Base-by-base conservation (phyloP, 2,329 filamentous ascomycete genomes). In the Neopestalotiopsis sp. region DNA sequence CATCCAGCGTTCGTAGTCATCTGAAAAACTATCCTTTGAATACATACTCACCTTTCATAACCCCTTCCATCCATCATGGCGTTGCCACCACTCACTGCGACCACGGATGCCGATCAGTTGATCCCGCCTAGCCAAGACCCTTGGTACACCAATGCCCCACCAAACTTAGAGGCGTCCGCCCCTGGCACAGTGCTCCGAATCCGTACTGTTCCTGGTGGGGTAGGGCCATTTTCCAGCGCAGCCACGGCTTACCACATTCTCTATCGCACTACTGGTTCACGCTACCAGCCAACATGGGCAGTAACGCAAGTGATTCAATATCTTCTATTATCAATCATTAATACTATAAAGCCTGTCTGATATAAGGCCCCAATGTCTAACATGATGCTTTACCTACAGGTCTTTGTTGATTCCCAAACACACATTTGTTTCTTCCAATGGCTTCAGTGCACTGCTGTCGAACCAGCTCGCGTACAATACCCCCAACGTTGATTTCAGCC, bases 241-340 rank as follows among this genome's bases (percentile, higher is more conserved):
- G 52, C 62, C 5, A 24, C 34, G 1, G 42, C 62, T 1, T 65
- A 65, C 14, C 38, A 52, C 30, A 30, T 65, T 56, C 20, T 65
- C 20, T 65, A 65, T 30, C 62, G 62, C 13, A 52, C 62, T 12
- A 49, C 62, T 49, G 62, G 45, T 14, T 49, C 45, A 10, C 42
- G 14, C 14, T 56, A 65, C 20, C 38, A 56, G 24, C 62, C 62
- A 30, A 52, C 62, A n/a, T 65, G 40, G 4, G 62, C 62, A 49
- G 62, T 65, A 9, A 52, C 42, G 62, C 24, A 62, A 62, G 59
- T 62, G 32, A 30, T 28, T 10, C 0, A 13, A 59, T 14, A 30
- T 30, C 30, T 24, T 13, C n/a, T 42, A 4, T 10, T 20, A 40
- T 17, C 5, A 17, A 42, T 40, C n/a, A 42, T 40, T 14, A 4